These are phyloP conservation scores for Yarrowia keelungensis DNA, from an alignment of 805 yeast genomes.

Conservation along the genomic window DNA sequence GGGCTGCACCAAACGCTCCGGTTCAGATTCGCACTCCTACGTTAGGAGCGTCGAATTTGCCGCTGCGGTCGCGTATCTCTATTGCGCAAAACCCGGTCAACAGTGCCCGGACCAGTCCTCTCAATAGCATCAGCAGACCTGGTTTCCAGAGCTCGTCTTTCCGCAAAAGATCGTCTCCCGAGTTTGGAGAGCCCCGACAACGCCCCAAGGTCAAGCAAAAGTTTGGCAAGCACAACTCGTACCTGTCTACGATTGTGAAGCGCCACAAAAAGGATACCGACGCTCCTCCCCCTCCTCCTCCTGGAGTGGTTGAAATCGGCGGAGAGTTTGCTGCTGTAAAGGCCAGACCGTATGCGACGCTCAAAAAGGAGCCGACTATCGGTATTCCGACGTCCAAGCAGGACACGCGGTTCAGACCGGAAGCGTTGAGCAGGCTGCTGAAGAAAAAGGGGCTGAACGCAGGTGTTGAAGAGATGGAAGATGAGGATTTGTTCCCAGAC, in stretches of 20 bases:
- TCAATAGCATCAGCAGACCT: neutral
- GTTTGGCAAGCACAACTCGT: neutral
- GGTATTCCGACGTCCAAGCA: neutral
- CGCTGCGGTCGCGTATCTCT: neutral
- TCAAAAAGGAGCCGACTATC: neutral
- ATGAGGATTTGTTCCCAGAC: conserved; percentile 1
- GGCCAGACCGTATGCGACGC: neutral
- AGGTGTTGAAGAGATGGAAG: neutral
- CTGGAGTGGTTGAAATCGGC: conserved; percentile 14
- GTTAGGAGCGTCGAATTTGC: neutral
- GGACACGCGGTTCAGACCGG: neutral
- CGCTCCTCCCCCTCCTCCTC: too few relatives aligned
- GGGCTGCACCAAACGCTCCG: neutral
- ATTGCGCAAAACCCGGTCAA: neutral
- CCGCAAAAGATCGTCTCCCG: neutral
- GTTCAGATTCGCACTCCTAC: neutral
- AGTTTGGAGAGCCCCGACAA: neutral
- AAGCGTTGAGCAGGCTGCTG: neutral
- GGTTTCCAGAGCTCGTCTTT: neutral
- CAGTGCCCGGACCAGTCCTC: neutral
- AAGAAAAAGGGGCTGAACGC: neutral
- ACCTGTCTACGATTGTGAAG: neutral
- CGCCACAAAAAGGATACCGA: neutral
- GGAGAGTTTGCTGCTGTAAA: neutral
- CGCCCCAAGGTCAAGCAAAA: neutral